phyloP scores from a whole-genome alignment of 2,329 filamentous ascomycete species.

The Orbilia javanica region DNA sequence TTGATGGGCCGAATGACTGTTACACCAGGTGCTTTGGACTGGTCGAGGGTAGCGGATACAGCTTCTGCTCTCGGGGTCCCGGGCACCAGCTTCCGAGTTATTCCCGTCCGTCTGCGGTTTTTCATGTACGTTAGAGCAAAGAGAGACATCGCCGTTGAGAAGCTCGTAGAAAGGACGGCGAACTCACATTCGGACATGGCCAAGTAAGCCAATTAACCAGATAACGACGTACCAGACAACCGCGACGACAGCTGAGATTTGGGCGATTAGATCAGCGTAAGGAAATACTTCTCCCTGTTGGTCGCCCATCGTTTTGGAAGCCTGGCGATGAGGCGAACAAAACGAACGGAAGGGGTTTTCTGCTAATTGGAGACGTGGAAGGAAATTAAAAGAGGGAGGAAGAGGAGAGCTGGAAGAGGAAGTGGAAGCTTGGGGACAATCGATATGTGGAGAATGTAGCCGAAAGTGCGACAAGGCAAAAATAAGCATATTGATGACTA shows the following conservation, averaged over 20 bases:
- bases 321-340: slow-evolving; percentile 20
- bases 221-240: slow-evolving; percentile 72
- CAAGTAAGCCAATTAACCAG: slow-evolving; percentile 71
- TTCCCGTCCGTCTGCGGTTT: slow-evolving; percentile 38
- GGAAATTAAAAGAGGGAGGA: slow-evolving; percentile 19
- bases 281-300: slow-evolving; percentile 30
- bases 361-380: slow-evolving; percentile 25
- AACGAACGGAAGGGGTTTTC: slow-evolving; percentile 35
- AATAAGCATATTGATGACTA: slow-evolving; percentile 35
- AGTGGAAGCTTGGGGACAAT: slow-evolving; percentile 6
- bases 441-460: slow-evolving; percentile 38
- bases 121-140: slow-evolving; percentile 19
- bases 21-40: slow-evolving; percentile 68
- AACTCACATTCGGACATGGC: slow-evolving; percentile 72
- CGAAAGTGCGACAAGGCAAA: slow-evolving; percentile 40
- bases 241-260: slow-evolving; percentile 65
- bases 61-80: slow-evolving; percentile 41
- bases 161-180: slow-evolving; percentile 3
- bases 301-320: slow-evolving; percentile 33
- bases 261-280: slow-evolving; percentile 37
- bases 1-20: slow-evolving; percentile 95
- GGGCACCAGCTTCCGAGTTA: slow-evolving; percentile 40
- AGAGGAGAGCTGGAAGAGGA: slow-evolving; percentile 7
- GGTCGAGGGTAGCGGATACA: slow-evolving; percentile 38
- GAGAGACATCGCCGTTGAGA: neutral